Percentiles rank a stretch among this genome's conserved stretches.
Conservation (phyloP, 371 early-diverging fungal species). For the Circinella minor region DNA sequence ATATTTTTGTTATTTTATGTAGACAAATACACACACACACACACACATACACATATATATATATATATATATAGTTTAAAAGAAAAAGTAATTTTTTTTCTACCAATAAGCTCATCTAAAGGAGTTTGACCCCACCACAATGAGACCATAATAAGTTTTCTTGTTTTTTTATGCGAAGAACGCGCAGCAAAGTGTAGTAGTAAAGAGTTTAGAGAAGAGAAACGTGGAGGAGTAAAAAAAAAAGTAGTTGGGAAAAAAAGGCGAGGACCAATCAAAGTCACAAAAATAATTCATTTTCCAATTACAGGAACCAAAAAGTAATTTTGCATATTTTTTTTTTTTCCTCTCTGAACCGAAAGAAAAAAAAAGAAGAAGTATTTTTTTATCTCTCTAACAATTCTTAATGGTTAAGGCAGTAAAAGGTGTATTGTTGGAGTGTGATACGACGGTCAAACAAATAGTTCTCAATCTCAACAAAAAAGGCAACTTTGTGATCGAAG, state of each 20-base stretch:
- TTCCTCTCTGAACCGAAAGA: neutral
- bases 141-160: conserved; percentile 28
- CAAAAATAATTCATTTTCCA: neutral
- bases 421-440: conserved; percentile 65
- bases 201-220: neutral
- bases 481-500: conserved; percentile 82
- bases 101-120: conserved; percentile 49
- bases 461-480: conserved; percentile 75
- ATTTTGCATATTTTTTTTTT: conserved; percentile 1
- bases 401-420: conserved; percentile 57
- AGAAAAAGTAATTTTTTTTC: neutral
- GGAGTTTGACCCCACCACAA: conserved; percentile 50
- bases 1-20: no score
- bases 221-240: neutral
- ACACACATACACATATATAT: no score
- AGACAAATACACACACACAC: no score
- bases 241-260: no score
- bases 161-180: neutral
- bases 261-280: neutral
- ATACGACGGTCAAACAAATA: conserved; percentile 83
- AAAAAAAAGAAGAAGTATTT: no score
- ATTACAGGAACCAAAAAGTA: neutral
- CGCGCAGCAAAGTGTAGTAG: neutral
- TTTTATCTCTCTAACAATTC: neutral
- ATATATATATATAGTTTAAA: no score